A percentile compares a stretch with the other conserved stretches of the same genome.
These are phyloP conservation scores for Rhizopus microsporus DNA, from an alignment of 371 early-diverging fungal genomes.

Conservation along the genomic window DNA sequence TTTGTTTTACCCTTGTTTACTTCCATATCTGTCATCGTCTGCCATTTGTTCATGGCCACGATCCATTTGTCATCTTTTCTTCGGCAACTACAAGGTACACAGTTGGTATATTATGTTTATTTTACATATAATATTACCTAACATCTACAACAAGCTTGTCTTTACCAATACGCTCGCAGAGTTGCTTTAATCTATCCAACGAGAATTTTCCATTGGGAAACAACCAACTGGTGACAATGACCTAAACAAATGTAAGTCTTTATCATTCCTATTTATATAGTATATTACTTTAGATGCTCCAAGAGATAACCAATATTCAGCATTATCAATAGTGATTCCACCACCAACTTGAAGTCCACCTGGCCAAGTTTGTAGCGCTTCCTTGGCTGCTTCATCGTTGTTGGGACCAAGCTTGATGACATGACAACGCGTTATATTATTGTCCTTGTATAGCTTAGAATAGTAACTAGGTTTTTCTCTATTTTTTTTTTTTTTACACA, in stretches of 20 bases:
- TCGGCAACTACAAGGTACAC: slow-evolving; percentile 67
- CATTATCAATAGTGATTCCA: slow-evolving; percentile 90
- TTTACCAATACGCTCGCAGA: slow-evolving; percentile 71
- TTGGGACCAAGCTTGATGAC: slow-evolving; percentile 91
- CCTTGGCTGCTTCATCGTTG: slow-evolving; percentile 86
- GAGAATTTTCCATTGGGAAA: slow-evolving; percentile 82
- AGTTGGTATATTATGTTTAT: background rate
- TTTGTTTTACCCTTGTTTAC: slow-evolving; percentile 64
- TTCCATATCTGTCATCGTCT: slow-evolving; percentile 87
- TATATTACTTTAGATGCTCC: slow-evolving; percentile 79
- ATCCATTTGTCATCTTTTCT: slow-evolving; percentile 75
- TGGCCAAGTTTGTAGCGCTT: slow-evolving; percentile 87
- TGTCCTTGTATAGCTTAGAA: slow-evolving; percentile 74
- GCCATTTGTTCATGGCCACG: slow-evolving; percentile 98
- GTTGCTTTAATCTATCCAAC: slow-evolving; percentile 59
- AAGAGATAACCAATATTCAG: slow-evolving; percentile 78
- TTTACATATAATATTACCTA: slow-evolving; percentile 40
- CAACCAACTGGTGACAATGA: slow-evolving; percentile 94
- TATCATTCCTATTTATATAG: background rate
- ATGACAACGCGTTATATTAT: slow-evolving; percentile 85
- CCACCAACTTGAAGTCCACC: slow-evolving; percentile 91
- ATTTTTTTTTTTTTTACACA: background rate
- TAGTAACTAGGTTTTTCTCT: slow-evolving; percentile 81
- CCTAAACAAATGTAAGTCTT: slow-evolving; percentile 36
- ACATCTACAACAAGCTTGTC: slow-evolving; percentile 91